A percentile compares a stretch with the other conserved stretches of the same genome.
phyloP scores from a whole-genome alignment of 495 filamentous ascomycete genomes.

The Aspergillus egyptiacus region DNA sequence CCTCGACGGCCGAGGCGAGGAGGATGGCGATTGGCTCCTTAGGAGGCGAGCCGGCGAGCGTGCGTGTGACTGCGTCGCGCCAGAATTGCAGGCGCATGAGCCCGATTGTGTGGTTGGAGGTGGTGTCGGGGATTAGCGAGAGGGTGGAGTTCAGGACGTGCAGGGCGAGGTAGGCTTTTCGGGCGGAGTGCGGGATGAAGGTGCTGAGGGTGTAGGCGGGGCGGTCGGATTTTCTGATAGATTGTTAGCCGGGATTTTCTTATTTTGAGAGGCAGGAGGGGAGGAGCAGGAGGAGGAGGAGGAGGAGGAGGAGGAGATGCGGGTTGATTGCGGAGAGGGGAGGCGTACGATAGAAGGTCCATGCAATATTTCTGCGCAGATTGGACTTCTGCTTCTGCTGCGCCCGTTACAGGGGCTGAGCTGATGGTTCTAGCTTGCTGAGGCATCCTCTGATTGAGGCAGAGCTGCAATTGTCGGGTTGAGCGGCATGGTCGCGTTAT shows the following conservation, averaged over 20 bases:
- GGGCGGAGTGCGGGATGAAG: conserved; percentile 66
- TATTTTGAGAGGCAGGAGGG: too few relatives aligned
- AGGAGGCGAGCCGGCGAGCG: conserved; percentile 67
- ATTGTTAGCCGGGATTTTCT: neutral
- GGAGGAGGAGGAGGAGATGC: conserved; percentile 1
- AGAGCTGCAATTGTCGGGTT: conserved; percentile 16
- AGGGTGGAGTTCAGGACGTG: conserved; percentile 90
- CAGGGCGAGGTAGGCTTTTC: conserved; percentile 81
- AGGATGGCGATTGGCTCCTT: conserved; percentile 89
- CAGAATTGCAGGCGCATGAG: conserved; percentile 91
- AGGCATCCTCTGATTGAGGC: conserved; percentile 3
- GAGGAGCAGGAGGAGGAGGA: too few relatives aligned
- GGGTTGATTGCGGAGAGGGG: neutral
- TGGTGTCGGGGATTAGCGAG: conserved; percentile 79
- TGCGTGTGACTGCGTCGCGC: conserved; percentile 72
- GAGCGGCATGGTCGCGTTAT: conserved; percentile 20
- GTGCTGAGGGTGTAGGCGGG: conserved; percentile 80
- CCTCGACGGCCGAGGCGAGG: conserved; percentile 60
- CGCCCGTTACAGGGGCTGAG: conserved; percentile 19
- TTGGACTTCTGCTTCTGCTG: conserved; percentile 42
- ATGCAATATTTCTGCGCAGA: conserved; percentile 52
- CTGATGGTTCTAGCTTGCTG: conserved; percentile 23
- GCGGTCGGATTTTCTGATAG: conserved; percentile 67
- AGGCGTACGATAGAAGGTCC: conserved; percentile 49
- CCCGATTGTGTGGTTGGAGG: conserved; percentile 73